Percentiles rank a stretch among this genome's conserved stretches.
Evolutionary conservation across 345 rosid genomes (phyloP).

Genomic region (Adansonia digitata): DNA sequence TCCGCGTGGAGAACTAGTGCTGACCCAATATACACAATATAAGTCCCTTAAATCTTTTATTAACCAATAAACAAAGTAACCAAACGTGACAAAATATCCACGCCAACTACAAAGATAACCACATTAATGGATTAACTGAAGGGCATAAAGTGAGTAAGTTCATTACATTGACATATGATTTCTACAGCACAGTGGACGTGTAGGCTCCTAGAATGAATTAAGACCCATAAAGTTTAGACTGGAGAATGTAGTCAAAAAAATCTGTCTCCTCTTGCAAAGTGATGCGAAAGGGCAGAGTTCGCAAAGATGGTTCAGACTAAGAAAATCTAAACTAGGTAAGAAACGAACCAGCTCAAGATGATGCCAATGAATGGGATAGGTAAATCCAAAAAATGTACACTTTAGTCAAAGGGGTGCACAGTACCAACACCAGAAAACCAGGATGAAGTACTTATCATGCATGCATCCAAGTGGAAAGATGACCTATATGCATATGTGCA

Average conservation of each 20-base stretch:
- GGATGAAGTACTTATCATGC: background rate
- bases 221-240: background rate
- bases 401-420: background rate
- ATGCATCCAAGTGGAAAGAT: background rate
- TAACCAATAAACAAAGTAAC: background rate
- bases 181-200: background rate
- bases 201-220: background rate
- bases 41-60: background rate
- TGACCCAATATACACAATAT: background rate
- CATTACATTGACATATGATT: background rate
- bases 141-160: background rate
- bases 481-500: background rate
- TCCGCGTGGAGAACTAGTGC: background rate
- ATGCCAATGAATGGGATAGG: background rate
- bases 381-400: background rate
- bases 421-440: background rate
- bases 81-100: background rate
- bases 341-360: background rate
- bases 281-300: background rate
- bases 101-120: constrained; percentile 8
- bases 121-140: background rate
- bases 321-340: background rate
- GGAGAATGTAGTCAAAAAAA: background rate
- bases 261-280: background rate
- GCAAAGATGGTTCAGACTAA: background rate